These are phyloP conservation scores for Tetrahymena borealis DNA, from an alignment of 73 alveolate genomes.

Conservation along the genomic window DNA sequence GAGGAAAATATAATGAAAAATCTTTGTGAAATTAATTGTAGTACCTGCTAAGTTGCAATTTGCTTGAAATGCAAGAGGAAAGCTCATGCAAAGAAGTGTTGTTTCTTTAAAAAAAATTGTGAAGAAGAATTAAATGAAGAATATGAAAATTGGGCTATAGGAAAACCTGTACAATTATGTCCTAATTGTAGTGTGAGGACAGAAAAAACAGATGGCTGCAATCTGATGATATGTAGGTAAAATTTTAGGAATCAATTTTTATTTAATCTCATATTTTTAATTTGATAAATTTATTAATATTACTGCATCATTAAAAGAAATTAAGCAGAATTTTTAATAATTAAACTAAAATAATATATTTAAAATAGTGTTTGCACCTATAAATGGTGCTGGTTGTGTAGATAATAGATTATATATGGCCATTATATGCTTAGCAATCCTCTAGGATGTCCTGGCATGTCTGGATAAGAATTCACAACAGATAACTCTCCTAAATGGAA, in stretches of 20 bases:
- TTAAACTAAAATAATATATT: too few species aligned
- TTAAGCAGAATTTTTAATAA: too few species aligned
- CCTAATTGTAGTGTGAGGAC: background rate
- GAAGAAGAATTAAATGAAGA: background rate
- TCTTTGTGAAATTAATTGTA: background rate
- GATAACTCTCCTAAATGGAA: background rate
- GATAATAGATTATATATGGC: background rate
- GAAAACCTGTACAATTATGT: background rate
- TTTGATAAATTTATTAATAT: too few species aligned
- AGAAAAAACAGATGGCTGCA: background rate
- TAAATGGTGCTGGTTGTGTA: background rate
- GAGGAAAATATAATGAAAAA: background rate
- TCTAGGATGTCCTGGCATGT: background rate
- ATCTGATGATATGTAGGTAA: background rate
- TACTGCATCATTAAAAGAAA: too few species aligned
- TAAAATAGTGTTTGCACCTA: background rate
- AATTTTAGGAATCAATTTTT: background rate
- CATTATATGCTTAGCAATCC: background rate
- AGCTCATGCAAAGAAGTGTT: background rate
- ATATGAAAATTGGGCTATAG: background rate
- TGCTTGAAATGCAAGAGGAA: background rate
- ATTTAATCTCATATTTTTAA: background rate
- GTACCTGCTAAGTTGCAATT: background rate
- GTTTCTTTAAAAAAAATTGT: background rate
- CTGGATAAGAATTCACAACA: background rate